These are phyloP conservation scores for Penicillium sp. DNA, from an alignment of 2,329 filamentous ascomycete genomes.

Conservation along the genomic window DNA sequence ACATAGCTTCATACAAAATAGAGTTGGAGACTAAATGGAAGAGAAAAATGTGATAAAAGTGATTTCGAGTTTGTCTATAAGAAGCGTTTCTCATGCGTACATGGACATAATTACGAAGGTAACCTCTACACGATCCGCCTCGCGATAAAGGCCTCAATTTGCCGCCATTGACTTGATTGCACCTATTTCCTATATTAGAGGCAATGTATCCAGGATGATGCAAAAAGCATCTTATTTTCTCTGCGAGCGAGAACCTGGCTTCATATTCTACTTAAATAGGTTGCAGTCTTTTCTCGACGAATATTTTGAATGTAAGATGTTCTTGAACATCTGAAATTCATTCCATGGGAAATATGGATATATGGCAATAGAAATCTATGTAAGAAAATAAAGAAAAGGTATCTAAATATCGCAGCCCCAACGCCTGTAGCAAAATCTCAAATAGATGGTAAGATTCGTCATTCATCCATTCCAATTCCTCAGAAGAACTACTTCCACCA, in stretches of 20 bases:
- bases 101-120: too few relatives aligned
- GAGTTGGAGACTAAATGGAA: too few relatives aligned
- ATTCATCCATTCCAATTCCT: not conserved
- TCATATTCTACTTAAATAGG: too few relatives aligned
- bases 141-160: too few relatives aligned
- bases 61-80: not conserved
- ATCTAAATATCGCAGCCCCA: conserved; percentile 6
- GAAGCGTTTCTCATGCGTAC: too few relatives aligned
- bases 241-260: too few relatives aligned
- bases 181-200: too few relatives aligned
- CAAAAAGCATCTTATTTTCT: too few relatives aligned
- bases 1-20: too few relatives aligned
- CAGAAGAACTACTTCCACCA: conserved; percentile 29
- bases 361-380: not conserved
- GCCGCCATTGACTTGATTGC: too few relatives aligned
- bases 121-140: too few relatives aligned
- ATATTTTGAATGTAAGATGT: not conserved
- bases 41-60: not conserved
- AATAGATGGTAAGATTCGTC: not conserved
- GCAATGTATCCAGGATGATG: too few relatives aligned
- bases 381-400: conserved; percentile 4
- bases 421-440: not conserved
- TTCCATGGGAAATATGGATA: not conserved
- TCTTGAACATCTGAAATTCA: not conserved
- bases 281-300: not conserved